Percentiles rank a stretch among this genome's conserved stretches.
Conservation (phyloP, 148 eudicot genomes). For the Tetragonia tetragonoides region DNA sequence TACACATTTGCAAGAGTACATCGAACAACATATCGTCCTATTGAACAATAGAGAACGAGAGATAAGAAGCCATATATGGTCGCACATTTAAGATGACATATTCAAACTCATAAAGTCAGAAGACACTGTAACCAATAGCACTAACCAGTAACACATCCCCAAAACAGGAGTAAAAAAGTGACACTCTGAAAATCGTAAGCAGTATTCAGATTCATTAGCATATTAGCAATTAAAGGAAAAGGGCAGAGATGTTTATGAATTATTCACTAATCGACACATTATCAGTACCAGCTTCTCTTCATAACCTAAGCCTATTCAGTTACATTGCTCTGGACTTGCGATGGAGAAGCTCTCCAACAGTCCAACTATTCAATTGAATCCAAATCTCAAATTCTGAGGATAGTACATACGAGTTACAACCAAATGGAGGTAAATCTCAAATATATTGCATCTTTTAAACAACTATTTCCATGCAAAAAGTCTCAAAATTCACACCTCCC, state of each 20-base stretch:
- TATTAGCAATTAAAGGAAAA: not conserved
- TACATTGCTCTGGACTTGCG: too few species aligned
- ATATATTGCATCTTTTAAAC: not conserved
- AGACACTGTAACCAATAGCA: not conserved
- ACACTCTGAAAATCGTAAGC: not conserved
- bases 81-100: not conserved
- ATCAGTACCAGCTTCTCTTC: too few species aligned
- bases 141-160: not conserved
- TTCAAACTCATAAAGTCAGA: not conserved
- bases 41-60: conserved; percentile 13
- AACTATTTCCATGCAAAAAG: not conserved
- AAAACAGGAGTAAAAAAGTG: not conserved
- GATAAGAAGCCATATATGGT: conserved; percentile 20
- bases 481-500: not conserved
- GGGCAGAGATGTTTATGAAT: too few species aligned
- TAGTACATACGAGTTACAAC: not conserved
- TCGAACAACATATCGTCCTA: conserved; percentile 86
- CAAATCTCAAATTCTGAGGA: too few species aligned
- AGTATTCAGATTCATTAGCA: not conserved
- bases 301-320: too few species aligned
- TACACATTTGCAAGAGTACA: conserved; percentile 70
- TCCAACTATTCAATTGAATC: too few species aligned
- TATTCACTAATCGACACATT: too few species aligned
- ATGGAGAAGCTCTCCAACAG: too few species aligned
- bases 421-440: not conserved